phyloP scores from a whole-genome alignment of 805 yeast genomes.

The Isabelozyma heimii region DNA sequence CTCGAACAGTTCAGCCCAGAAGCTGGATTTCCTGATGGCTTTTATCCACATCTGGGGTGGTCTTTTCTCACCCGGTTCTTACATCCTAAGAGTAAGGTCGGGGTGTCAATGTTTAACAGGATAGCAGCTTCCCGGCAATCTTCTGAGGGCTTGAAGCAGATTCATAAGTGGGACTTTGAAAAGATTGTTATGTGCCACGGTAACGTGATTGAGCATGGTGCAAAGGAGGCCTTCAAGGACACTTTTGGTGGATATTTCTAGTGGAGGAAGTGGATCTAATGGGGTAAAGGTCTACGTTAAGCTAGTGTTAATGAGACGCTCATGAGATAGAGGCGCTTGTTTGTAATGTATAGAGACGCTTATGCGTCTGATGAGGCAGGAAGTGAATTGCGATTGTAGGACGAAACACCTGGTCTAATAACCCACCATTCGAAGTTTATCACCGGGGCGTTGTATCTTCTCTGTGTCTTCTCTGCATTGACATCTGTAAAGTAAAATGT shows the following conservation, averaged over 20 bases:
- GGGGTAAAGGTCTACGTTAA: too few relatives aligned
- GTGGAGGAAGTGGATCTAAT: not conserved
- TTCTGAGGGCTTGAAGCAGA: conserved; percentile 20
- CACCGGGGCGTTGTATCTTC: too few relatives aligned
- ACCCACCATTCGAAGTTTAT: too few relatives aligned
- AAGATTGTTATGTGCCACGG: conserved; percentile 62
- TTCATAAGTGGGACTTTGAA: conserved; percentile 44
- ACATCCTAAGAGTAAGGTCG: conserved; percentile 40
- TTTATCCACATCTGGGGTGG: conserved; percentile 45
- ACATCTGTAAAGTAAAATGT: too few relatives aligned
- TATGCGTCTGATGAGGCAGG: too few relatives aligned
- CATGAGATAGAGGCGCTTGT: too few relatives aligned
- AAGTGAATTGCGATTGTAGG: too few relatives aligned
- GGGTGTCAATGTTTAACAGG: conserved; percentile 24
- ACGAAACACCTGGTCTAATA: too few relatives aligned
- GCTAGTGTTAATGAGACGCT: too few relatives aligned
- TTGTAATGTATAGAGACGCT: too few relatives aligned
- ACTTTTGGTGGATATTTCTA: conserved; percentile 7
- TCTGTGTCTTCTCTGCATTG: too few relatives aligned
- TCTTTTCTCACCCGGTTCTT: conserved; percentile 37
- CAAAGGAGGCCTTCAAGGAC: conserved; percentile 22
- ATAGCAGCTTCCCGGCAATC: conserved; percentile 15
- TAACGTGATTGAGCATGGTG: conserved; percentile 44
- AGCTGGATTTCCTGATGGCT: conserved; percentile 43
- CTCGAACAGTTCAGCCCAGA: conserved; percentile 43